Evolutionary conservation across 2,329 filamentous ascomycete species (phyloP).

Genomic region (Aureobasidium sp.): DNA sequence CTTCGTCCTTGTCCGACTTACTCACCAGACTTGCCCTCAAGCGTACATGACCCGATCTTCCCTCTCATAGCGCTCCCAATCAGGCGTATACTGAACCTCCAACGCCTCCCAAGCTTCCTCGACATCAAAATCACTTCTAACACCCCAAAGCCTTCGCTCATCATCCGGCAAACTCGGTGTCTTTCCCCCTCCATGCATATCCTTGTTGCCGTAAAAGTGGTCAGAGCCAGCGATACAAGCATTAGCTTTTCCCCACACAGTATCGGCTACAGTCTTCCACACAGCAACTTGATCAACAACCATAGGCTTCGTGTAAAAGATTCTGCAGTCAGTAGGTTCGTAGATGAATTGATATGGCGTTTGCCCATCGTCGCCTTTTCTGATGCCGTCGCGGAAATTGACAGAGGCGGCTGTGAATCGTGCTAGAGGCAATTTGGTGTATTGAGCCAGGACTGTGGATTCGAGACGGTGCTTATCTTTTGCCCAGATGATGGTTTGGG

Average conservation of each 20-base stretch:
- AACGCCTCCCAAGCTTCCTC: not conserved
- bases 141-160: conserved; percentile 6
- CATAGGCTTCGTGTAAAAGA: conserved; percentile 47
- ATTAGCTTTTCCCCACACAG: conserved; percentile 25
- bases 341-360: conserved; percentile 45
- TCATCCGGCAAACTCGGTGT: not conserved
- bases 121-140: conserved; percentile 21
- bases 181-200: conserved; percentile 1
- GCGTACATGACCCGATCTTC: not conserved
- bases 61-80: not conserved
- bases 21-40: too few species aligned
- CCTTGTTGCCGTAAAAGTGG: not conserved
- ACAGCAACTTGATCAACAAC: conserved; percentile 40
- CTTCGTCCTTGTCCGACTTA: too few species aligned
- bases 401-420: conserved; percentile 20
- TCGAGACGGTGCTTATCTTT: conserved; percentile 17
- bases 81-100: not conserved
- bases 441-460: conserved; percentile 23
- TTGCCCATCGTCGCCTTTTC: conserved; percentile 31
- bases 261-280: conserved; percentile 39
- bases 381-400: conserved; percentile 28
- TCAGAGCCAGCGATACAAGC: conserved; percentile 28
- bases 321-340: conserved; percentile 45
- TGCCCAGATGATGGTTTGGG: too few species aligned
- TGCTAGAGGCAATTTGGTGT: conserved; percentile 24